These are phyloP conservation scores for Septoria linicola DNA, from an alignment of 2,329 filamentous ascomycete genomes.

Conservation along the genomic window DNA sequence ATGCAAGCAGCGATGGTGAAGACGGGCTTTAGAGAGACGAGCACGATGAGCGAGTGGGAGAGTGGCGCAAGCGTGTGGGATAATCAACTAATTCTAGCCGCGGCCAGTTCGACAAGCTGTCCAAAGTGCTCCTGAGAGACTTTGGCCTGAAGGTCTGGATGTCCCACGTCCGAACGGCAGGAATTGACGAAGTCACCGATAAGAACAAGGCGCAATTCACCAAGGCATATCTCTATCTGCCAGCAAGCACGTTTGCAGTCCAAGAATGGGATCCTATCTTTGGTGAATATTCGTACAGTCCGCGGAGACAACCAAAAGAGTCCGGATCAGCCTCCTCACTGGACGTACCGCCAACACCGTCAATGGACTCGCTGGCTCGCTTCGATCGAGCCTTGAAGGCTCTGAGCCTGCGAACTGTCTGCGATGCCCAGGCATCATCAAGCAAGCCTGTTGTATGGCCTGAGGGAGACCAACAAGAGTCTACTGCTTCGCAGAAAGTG, in stretches of 20 bases:
- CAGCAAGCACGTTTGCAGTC: background rate
- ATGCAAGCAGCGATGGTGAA: background rate
- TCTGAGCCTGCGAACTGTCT: background rate
- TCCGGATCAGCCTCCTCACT: background rate
- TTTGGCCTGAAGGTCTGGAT: conserved; percentile 14
- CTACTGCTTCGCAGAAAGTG: background rate
- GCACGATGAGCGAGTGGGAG: background rate
- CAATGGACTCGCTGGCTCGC: background rate
- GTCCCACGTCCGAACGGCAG: conserved; percentile 2
- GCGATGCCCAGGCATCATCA: background rate
- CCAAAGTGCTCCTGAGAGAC: conserved; percentile 2
- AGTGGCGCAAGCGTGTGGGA: background rate
- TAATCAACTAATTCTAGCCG: background rate
- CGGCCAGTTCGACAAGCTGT: background rate
- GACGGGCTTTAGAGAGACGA: background rate
- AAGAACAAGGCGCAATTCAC: background rate
- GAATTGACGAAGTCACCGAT: background rate
- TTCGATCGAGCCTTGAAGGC: conserved; percentile 1
- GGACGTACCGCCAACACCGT: background rate
- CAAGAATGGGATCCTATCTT: background rate
- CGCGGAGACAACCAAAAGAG: background rate
- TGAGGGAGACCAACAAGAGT: background rate
- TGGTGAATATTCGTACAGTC: background rate
- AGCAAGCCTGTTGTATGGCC: background rate
- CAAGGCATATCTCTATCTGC: background rate